Evolutionary conservation across 768 basidiomycete genomes (phyloP).

Genomic region (Pleurotus sapidus): DNA sequence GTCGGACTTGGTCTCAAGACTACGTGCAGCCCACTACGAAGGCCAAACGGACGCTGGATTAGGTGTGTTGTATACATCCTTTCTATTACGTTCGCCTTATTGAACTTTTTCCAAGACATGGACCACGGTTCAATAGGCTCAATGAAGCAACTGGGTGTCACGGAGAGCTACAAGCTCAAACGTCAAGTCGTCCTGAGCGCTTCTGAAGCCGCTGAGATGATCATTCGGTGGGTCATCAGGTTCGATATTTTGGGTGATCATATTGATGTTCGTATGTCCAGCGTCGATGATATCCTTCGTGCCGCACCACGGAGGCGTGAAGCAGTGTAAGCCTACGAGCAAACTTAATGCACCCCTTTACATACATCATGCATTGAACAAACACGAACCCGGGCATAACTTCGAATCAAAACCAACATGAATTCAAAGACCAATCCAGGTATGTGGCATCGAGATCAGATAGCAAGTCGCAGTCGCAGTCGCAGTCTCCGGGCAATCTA

Average conservation of each 20-base stretch:
- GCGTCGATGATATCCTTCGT: constrained; percentile 90
- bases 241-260: background rate
- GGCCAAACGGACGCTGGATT: constrained; percentile 85
- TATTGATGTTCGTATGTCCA: constrained; percentile 24
- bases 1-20: constrained; percentile 86
- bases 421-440: too few species aligned
- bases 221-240: constrained; percentile 68
- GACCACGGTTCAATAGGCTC: constrained; percentile 79
- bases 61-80: constrained; percentile 43
- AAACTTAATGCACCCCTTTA: too few species aligned
- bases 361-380: too few species aligned
- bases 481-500: too few species aligned
- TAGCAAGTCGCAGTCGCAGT: too few species aligned
- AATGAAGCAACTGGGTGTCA: constrained; percentile 86
- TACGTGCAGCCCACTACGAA: constrained; percentile 93
- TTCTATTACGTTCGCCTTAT: background rate
- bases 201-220: constrained; percentile 98
- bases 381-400: too few species aligned
- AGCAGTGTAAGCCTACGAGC: constrained; percentile 45
- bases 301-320: constrained; percentile 85
- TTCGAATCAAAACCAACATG: too few species aligned
- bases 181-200: constrained; percentile 92
- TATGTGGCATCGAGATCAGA: too few species aligned
- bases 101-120: constrained; percentile 64
- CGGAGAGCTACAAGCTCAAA: constrained; percentile 98